Conservation (phyloP, 1,139 yeast genomes). For the Candida sanyaensis region DNA sequence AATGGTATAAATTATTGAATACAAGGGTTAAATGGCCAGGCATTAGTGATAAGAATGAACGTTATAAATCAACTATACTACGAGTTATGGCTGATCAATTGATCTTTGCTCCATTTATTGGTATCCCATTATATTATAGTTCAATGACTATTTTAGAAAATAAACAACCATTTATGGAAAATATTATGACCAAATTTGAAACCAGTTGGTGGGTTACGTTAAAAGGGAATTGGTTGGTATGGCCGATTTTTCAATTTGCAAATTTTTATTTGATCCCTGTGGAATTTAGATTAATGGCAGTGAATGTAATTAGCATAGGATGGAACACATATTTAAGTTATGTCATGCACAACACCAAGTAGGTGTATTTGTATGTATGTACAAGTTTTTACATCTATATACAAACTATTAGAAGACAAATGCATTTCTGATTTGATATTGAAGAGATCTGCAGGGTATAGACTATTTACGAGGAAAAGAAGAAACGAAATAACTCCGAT, state of each 20-base stretch:
- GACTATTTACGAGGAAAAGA: no score
- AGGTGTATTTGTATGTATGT: background rate
- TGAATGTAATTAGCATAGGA: conserved; percentile 70
- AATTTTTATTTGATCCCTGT: conserved; percentile 77
- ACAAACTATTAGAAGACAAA: no score
- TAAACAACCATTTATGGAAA: conserved; percentile 24
- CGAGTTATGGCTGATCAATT: conserved; percentile 74
- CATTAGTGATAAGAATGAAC: conserved; percentile 3
- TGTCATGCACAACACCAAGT: conserved; percentile 16
- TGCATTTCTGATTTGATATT: no score
- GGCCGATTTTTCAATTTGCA: conserved; percentile 80
- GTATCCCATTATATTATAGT: conserved; percentile 65
- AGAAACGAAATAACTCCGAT: no score
- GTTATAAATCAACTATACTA: conserved; percentile 27
- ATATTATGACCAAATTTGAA: conserved; percentile 38
- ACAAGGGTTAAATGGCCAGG: conserved; percentile 18
- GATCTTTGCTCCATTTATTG: conserved; percentile 72
- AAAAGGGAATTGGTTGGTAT: conserved; percentile 73
- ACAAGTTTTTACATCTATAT: background rate
- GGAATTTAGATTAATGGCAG: conserved; percentile 64
- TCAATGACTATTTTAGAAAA: conserved; percentile 68
- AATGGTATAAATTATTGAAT: conserved; percentile 39
- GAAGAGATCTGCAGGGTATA: no score
- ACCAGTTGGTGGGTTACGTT: conserved; percentile 63
- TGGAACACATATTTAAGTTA: conserved; percentile 85